Conservation (phyloP, 495 filamentous ascomycete genomes). For the Achaetomiella virescens region DNA sequence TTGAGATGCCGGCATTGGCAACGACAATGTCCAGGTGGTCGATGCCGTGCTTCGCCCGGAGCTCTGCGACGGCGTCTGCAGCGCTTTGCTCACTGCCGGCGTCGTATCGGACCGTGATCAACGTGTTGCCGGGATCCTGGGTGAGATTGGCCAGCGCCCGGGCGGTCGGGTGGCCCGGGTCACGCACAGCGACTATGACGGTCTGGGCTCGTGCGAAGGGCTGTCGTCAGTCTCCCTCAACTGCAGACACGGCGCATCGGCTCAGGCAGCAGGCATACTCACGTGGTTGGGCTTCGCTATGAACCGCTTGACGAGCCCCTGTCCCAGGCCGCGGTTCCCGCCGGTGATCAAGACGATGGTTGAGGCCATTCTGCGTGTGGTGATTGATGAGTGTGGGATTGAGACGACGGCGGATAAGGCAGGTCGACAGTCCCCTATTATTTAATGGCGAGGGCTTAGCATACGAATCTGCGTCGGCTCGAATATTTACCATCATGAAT, state of each 20-base stretch:
- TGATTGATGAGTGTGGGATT: no score
- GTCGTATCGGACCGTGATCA: slow-evolving; percentile 27
- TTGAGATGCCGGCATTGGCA: slow-evolving; percentile 25
- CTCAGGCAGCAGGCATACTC: not conserved
- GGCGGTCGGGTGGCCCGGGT: slow-evolving; percentile 21
- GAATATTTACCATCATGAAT: no score
- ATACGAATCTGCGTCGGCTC: no score
- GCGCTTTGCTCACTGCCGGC: slow-evolving; percentile 16
- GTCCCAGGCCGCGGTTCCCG: slow-evolving; percentile 28
- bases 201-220: slow-evolving; percentile 7
- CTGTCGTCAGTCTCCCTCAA: not conserved
- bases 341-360: slow-evolving; percentile 27
- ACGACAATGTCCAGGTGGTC: slow-evolving; percentile 25
- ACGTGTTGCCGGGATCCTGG: slow-evolving; percentile 13
- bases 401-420: no score
- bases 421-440: no score
- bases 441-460: no score
- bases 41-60: slow-evolving; percentile 16
- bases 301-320: slow-evolving; percentile 22
- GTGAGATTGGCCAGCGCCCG: slow-evolving; percentile 19
- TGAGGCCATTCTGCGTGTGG: not conserved
- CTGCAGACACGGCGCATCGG: not conserved
- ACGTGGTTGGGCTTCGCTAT: slow-evolving; percentile 26
- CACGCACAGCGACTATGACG: slow-evolving; percentile 31
- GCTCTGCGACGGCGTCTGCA: slow-evolving; percentile 11